A percentile compares a stretch with the other conserved stretches of the same genome.
phyloP scores from a whole-genome alignment of 768 basidiomycete genomes.

The Megacollybia marginata region DNA sequence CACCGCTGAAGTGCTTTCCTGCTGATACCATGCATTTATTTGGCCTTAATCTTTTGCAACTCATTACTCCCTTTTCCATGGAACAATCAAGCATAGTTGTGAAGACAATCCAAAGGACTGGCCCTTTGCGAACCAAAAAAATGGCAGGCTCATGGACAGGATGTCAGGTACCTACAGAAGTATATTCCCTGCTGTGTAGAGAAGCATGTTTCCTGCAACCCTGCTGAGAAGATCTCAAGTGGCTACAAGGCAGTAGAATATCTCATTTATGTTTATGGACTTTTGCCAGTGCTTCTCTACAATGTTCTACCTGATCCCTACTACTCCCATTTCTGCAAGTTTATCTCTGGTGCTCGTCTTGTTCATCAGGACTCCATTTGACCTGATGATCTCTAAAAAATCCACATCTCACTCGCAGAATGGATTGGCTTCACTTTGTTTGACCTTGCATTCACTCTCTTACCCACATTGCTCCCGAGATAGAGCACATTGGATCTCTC shows the following conservation, averaged over 20 bases:
- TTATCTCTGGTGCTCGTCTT: conserved; percentile 19
- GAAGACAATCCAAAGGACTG: conserved; percentile 10
- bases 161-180: conserved; percentile 16
- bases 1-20: neutral
- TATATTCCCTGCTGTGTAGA: too few species aligned
- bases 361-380: conserved; percentile 14
- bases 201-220: too few species aligned
- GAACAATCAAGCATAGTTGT: conserved; percentile 4
- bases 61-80: conserved; percentile 6
- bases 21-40: conserved; percentile 10
- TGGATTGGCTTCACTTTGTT: too few species aligned
- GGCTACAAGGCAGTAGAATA: conserved; percentile 12
- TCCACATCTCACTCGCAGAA: too few species aligned
- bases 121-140: conserved; percentile 16
- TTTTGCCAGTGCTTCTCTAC: conserved; percentile 7
- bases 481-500: too few species aligned
- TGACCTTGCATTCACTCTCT: too few species aligned
- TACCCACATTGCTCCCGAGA: too few species aligned
- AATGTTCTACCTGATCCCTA: conserved; percentile 4
- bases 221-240: conserved; percentile 21
- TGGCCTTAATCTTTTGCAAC: conserved; percentile 4
- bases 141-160: conserved; percentile 12
- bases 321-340: conserved; percentile 24
- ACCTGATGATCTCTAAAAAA: too few species aligned
- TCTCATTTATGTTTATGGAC: conserved; percentile 6